Evolutionary conservation across 2,329 filamentous ascomycete species (phyloP).

Genomic region (Metarhizium robertsii): DNA sequence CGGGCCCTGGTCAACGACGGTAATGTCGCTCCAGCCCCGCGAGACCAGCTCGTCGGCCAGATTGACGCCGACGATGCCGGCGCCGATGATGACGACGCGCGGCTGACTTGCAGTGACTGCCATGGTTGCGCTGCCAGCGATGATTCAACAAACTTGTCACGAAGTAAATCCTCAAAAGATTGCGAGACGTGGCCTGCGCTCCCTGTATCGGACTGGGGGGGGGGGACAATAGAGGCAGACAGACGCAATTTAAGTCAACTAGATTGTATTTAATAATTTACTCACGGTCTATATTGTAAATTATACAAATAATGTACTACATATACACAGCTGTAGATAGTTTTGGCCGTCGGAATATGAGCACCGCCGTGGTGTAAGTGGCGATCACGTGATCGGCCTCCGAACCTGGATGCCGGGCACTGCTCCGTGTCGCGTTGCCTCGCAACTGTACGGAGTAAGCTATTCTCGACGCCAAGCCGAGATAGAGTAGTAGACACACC

Average conservation of each 20-base stretch:
- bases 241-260: too few species aligned
- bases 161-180: background rate
- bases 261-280: too few species aligned
- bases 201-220: too few species aligned
- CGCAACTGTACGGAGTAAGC: too few species aligned
- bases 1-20: slow-evolving; percentile 55
- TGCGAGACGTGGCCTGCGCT: too few species aligned
- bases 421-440: too few species aligned
- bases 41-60: slow-evolving; percentile 54
- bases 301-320: background rate
- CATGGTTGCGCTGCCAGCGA: background rate
- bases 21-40: slow-evolving; percentile 54
- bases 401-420: background rate
- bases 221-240: too few species aligned
- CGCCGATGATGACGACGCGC: slow-evolving; percentile 50
- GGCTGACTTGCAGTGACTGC: slow-evolving; percentile 23
- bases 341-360: background rate
- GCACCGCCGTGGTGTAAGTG: background rate
- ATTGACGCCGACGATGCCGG: slow-evolving; percentile 55
- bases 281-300: too few species aligned
- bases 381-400: slow-evolving; percentile 3
- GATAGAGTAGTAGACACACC: too few species aligned
- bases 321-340: background rate
- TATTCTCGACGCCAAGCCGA: too few species aligned
- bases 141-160: background rate